These are phyloP conservation scores for Sideroxylon spinosum DNA, from an alignment of 179 eudicot genomes.

Conservation along the genomic window DNA sequence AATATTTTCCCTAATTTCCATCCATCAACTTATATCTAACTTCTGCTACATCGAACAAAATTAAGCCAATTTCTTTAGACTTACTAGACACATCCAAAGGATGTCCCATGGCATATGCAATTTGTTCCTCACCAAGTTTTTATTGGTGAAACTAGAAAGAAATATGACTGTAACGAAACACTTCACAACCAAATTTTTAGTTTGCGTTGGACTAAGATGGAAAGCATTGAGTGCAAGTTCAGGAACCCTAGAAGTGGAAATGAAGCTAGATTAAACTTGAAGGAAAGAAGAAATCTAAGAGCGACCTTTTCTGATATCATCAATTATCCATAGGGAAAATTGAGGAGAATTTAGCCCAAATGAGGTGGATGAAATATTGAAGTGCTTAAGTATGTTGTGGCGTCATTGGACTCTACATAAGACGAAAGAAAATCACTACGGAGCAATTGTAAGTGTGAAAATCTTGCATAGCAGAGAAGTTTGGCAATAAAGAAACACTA, in stretches of 20 bases:
- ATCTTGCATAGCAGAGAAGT: background rate
- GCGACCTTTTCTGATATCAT: background rate
- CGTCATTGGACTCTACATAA: background rate
- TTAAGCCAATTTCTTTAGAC: no score
- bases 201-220: background rate
- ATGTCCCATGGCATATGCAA: background rate
- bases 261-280: background rate
- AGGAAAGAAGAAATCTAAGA: background rate
- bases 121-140: background rate
- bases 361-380: background rate
- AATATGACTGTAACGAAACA: background rate
- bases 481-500: background rate
- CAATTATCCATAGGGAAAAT: background rate
- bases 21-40: background rate
- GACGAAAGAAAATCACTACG: background rate
- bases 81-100: background rate
- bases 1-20: background rate
- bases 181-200: background rate
- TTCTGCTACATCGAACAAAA: background rate
- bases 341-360: no score
- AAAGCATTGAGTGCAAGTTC: background rate
- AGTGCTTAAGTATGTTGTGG: background rate
- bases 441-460: background rate
- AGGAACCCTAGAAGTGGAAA: background rate
- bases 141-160: background rate